Base-by-base conservation (phyloP, 108 stramenopile genomes). In the Mediolabrus comicus region DNA sequence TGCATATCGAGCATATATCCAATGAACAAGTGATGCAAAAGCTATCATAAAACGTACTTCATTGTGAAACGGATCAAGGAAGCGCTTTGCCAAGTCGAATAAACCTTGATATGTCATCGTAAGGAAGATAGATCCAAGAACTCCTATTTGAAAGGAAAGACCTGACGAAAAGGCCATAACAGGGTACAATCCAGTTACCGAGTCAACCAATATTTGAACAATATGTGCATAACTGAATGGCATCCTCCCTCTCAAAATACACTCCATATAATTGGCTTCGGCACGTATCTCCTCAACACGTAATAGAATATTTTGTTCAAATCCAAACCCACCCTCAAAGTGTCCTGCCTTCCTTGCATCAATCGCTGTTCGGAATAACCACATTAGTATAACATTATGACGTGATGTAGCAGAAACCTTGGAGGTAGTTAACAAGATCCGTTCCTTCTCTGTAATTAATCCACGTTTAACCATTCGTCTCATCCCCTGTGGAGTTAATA, bases 121-220 rank as follows among this genome's bases (percentile, higher is more conserved):
- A n/a, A n/a, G n/a, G n/a, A n/a, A n/a, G n/a, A n/a, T n/a, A n/a
- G n/a, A n/a, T n/a, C n/a, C n/a, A n/a, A n/a, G n/a, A n/a, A n/a
- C n/a, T n/a, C n/a, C n/a, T n/a, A n/a, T n/a, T 28, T 51, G 43
- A 31, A 62, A 35, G 14, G 59, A 71, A 8, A 29, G 32, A 26
- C 64, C 61, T 6, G 58, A 55, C 10, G 38, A 34, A 39, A 77
- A 65, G 10, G 79, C 80, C 55, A 86, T 55, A 14, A 68, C 59
- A 6, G 82, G 43, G 52, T 74, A 78, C 56, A 35, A 54, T 14
- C 9, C 9, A 54, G 8, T 17, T 13, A 54, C 9, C 14, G n/a
- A 19, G 65, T 86, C 86, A 8, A 86, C 83, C 25, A 86, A 28
- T 10, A 84, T 69, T 46, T 86, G 86, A 29, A 87, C 86, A 53